These are phyloP conservation scores for Cryptococcus deneoformans DNA, from an alignment of 1,284 basidiomycete genomes.

Conservation along the genomic window DNA sequence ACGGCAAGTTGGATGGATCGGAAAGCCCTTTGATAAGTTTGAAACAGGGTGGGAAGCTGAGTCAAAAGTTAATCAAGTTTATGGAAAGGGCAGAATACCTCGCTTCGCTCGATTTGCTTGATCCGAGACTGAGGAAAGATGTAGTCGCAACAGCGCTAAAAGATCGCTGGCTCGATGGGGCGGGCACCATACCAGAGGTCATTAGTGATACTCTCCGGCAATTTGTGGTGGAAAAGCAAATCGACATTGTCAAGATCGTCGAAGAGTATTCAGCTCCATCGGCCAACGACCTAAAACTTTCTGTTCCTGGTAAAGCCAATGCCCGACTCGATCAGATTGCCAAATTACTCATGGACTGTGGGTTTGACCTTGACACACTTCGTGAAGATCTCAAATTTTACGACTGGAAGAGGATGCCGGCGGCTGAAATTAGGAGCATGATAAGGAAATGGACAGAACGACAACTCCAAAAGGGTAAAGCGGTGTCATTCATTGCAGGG, in stretches of 20 bases:
- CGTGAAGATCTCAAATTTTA: neutral
- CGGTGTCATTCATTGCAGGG: neutral
- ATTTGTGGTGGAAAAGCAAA: slow-evolving; percentile 4
- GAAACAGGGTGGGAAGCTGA: neutral
- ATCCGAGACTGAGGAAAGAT: neutral
- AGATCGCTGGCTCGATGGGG: slow-evolving; percentile 3
- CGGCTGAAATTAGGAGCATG: neutral
- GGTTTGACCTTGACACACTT: neutral
- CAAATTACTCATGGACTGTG: neutral
- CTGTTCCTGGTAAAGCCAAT: neutral
- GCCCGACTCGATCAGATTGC: neutral
- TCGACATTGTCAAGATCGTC: slow-evolving; percentile 4
- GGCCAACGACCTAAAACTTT: neutral
- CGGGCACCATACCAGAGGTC: slow-evolving; percentile 6
- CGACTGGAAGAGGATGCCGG: slow-evolving; percentile 1
- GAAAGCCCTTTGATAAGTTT: slow-evolving; percentile 5
- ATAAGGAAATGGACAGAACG: slow-evolving; percentile 1
- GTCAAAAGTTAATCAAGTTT: slow-evolving; percentile 2
- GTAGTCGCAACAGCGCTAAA: neutral
- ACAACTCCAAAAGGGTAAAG: neutral
- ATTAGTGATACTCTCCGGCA: slow-evolving; percentile 3
- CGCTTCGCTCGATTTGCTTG: slow-evolving; percentile 2
- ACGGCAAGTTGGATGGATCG: slow-evolving; percentile 5
- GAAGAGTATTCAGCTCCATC: neutral
- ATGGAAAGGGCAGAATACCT: slow-evolving; percentile 6